Percentiles rank a stretch among this genome's conserved stretches.
Evolutionary conservation across 2,329 filamentous ascomycete genomes (phyloP).

Genomic region (Aspergillus thermomutatus): DNA sequence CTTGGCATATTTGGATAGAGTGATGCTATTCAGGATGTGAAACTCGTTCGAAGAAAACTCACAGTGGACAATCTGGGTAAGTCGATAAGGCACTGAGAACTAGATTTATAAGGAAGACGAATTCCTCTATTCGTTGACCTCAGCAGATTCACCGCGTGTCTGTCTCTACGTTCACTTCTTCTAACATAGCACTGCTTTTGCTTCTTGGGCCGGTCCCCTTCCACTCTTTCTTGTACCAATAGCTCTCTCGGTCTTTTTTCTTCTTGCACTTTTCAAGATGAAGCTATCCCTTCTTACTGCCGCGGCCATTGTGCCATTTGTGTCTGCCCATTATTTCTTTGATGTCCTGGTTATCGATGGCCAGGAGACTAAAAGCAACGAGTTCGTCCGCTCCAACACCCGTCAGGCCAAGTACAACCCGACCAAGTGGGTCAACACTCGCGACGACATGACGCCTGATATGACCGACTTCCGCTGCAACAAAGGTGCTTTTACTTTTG

Average conservation of each 20-base stretch:
- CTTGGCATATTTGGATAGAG: not conserved
- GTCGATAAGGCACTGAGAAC: not conserved
- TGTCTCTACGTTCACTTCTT: not conserved
- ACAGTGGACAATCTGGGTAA: not conserved
- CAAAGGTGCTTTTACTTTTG: constrained; percentile 5
- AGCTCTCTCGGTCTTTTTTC: not conserved
- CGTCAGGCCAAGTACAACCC: constrained; percentile 8
- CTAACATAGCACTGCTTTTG: not conserved
- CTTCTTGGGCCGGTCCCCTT: not conserved
- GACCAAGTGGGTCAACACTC: constrained; percentile 9
- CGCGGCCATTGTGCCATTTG: not conserved
- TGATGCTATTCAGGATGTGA: not conserved
- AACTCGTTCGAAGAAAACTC: not conserved
- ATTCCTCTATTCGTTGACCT: not conserved
- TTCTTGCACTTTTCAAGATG: not conserved
- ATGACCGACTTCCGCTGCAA: constrained; percentile 11
- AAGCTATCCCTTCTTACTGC: not conserved
- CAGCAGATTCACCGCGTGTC: not conserved
- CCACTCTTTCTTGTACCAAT: not conserved
- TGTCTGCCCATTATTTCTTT: constrained; percentile 14
- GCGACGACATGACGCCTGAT: constrained; percentile 3
- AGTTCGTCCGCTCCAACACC: constrained; percentile 12
- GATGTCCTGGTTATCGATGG: constrained; percentile 10
- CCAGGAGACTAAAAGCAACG: not conserved
- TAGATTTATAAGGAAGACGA: not conserved